Conservation (phyloP, 108 stramenopile genomes). For the Chaetoceros tenuissimus region DNA sequence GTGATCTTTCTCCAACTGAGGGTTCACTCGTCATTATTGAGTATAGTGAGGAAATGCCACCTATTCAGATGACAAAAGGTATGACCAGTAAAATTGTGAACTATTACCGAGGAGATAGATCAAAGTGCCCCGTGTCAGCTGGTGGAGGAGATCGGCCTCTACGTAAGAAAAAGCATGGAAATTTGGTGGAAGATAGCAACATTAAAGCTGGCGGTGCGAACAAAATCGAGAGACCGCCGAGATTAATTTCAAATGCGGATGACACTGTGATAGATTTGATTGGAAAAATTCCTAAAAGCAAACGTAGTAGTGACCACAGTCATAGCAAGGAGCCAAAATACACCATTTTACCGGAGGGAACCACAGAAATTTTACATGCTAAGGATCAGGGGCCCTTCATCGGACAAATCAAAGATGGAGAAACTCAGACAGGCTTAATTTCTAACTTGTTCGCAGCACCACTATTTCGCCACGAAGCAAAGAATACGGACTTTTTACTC, state of each 20-base stretch:
- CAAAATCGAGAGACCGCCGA: slow-evolving; percentile 43
- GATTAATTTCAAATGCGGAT: slow-evolving; percentile 47
- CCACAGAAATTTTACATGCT: slow-evolving; percentile 75
- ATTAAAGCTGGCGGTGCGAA: slow-evolving; percentile 18
- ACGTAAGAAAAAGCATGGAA: slow-evolving; percentile 48
- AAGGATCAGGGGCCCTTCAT: slow-evolving; percentile 85
- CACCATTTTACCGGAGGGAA: slow-evolving; percentile 74
- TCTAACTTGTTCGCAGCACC: slow-evolving; percentile 84
- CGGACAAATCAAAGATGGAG: slow-evolving; percentile 78
- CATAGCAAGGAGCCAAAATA: slow-evolving; percentile 31
- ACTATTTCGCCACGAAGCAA: slow-evolving; percentile 69
- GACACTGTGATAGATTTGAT: slow-evolving; percentile 65
- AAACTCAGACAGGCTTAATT: slow-evolving; percentile 66
- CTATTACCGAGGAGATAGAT: slow-evolving; percentile 81
- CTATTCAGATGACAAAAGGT: slow-evolving; percentile 71
- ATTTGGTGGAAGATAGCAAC: slow-evolving; percentile 19
- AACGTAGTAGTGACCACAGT: slow-evolving; percentile 40
- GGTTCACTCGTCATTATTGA: slow-evolving; percentile 74
- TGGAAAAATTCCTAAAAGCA: slow-evolving; percentile 55
- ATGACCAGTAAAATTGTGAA: slow-evolving; percentile 82
- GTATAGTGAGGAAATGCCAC: slow-evolving; percentile 80
- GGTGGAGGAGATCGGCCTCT: slow-evolving; percentile 77
- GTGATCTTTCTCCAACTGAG: slow-evolving; percentile 64
- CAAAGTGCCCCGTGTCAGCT: slow-evolving; percentile 72
- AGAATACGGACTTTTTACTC: slow-evolving; percentile 83